These are phyloP conservation scores for Backusella westeae DNA, from an alignment of 192 early-diverging fungal genomes.

Conservation along the genomic window DNA sequence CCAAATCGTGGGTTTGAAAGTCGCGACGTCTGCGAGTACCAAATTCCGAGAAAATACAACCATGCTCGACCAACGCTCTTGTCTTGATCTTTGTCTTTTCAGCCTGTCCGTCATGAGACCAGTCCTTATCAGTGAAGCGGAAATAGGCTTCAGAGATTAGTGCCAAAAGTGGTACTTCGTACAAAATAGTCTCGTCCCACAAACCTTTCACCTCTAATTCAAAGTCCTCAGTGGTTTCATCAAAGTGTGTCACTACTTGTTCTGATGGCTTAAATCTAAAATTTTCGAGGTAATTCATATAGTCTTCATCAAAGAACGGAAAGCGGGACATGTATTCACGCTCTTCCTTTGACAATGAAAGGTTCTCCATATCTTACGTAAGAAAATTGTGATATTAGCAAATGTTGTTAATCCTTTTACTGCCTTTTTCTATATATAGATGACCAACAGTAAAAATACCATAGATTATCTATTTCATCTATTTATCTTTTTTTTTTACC, in stretches of 20 bases:
- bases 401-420: neutral
- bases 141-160: slow-evolving; percentile 73
- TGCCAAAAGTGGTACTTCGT: slow-evolving; percentile 70
- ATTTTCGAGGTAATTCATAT: slow-evolving; percentile 56
- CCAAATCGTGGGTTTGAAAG: slow-evolving; percentile 63
- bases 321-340: slow-evolving; percentile 40
- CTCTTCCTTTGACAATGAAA: slow-evolving; percentile 43
- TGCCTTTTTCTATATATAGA: neutral
- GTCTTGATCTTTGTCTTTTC: slow-evolving; percentile 54
- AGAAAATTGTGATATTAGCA: slow-evolving; percentile 5
- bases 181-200: slow-evolving; percentile 74
- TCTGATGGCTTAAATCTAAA: slow-evolving; percentile 56
- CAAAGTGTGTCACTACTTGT: slow-evolving; percentile 41
- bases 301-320: slow-evolving; percentile 54
- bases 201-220: slow-evolving; percentile 52
- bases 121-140: slow-evolving; percentile 64
- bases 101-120: slow-evolving; percentile 60
- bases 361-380: slow-evolving; percentile 38
- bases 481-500: slow-evolving; percentile 6
- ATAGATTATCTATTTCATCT: neutral
- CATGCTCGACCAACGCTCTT: slow-evolving; percentile 42
- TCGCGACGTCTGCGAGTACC: slow-evolving; percentile 71
- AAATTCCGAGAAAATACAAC: slow-evolving; percentile 77
- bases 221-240: slow-evolving; percentile 23
- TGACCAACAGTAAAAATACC: neutral